These are phyloP conservation scores for Chaetomiaceae sp. DNA, from an alignment of 2,329 filamentous ascomycete genomes.

Conservation along the genomic window DNA sequence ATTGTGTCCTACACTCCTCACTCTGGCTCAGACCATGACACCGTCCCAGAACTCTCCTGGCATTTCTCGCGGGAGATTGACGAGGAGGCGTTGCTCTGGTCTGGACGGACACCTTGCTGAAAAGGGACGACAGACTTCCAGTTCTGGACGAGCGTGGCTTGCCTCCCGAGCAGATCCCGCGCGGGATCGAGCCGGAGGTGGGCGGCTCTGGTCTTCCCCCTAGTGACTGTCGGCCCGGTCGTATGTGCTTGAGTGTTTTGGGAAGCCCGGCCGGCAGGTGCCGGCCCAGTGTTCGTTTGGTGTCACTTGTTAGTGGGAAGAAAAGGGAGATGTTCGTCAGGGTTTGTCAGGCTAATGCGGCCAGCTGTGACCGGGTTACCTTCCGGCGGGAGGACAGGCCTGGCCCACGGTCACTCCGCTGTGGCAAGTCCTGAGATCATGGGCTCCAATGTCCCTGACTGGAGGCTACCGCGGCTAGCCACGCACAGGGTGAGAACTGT, in stretches of 20 bases:
- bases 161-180: conserved; percentile 11
- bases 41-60: background rate
- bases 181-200: background rate
- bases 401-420: background rate
- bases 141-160: background rate
- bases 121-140: conserved; percentile 8
- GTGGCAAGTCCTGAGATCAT: background rate
- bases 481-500: conserved; percentile 7
- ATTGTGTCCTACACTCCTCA: background rate
- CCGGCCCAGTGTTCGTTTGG: background rate
- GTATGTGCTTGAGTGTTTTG: background rate
- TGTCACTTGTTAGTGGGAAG: background rate
- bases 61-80: conserved; percentile 12
- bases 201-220: too few relatives aligned
- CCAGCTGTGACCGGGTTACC: background rate
- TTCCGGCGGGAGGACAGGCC: background rate
- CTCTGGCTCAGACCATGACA: background rate
- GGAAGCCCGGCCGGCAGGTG: background rate
- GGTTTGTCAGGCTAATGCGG: background rate
- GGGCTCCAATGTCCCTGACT: background rate
- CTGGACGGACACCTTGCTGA: conserved; percentile 7
- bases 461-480: conserved; percentile 6
- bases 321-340: background rate
- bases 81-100: background rate
- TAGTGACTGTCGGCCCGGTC: conserved; percentile 6